phyloP scores from a whole-genome alignment of 352 stramenopile species.

The Globisporangium orthogonon region DNA sequence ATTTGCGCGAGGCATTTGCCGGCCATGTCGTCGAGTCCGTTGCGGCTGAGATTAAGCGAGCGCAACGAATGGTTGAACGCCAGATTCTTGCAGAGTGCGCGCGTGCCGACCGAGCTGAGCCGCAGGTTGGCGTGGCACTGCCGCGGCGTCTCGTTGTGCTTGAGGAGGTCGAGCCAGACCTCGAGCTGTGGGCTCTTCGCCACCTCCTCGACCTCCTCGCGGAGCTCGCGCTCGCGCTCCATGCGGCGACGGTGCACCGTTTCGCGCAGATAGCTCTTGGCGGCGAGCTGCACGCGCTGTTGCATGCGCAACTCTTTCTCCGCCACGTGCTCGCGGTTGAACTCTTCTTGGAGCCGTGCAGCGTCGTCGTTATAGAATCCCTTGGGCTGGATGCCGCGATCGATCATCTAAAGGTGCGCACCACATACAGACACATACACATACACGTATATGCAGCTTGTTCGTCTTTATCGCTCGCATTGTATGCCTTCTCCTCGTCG shows the following conservation, averaged over 20 bases:
- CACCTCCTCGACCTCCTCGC: slow-evolving; percentile 71
- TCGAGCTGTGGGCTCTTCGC: slow-evolving; percentile 59
- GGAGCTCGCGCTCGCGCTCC: slow-evolving; percentile 61
- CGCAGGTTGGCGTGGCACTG: slow-evolving; percentile 41
- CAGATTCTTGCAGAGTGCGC: slow-evolving; percentile 64
- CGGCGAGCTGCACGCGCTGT: slow-evolving; percentile 64
- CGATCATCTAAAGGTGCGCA: slow-evolving; percentile 49
- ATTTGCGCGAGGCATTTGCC: slow-evolving; percentile 54
- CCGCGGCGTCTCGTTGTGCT: slow-evolving; percentile 37
- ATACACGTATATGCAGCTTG: not conserved
- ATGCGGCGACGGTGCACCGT: slow-evolving; percentile 64
- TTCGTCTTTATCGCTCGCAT: not conserved
- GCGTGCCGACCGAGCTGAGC: slow-evolving; percentile 40
- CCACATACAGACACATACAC: not conserved
- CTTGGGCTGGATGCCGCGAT: slow-evolving; percentile 79
- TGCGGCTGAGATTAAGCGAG: slow-evolving; percentile 60
- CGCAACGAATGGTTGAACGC: slow-evolving; percentile 60
- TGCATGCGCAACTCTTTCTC: slow-evolving; percentile 58
- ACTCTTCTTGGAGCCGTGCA: slow-evolving; percentile 70
- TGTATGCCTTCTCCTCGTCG: not conserved
- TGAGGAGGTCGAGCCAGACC: slow-evolving; percentile 61
- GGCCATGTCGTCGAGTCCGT: slow-evolving; percentile 56
- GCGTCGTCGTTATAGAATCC: slow-evolving; percentile 85
- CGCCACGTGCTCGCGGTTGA: slow-evolving; percentile 61
- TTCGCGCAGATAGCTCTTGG: slow-evolving; percentile 67